A percentile compares a stretch with the other conserved stretches of the same genome.
Evolutionary conservation across 2,329 filamentous ascomycete genomes (phyloP).

Genomic region (Clathrospora elynae): DNA sequence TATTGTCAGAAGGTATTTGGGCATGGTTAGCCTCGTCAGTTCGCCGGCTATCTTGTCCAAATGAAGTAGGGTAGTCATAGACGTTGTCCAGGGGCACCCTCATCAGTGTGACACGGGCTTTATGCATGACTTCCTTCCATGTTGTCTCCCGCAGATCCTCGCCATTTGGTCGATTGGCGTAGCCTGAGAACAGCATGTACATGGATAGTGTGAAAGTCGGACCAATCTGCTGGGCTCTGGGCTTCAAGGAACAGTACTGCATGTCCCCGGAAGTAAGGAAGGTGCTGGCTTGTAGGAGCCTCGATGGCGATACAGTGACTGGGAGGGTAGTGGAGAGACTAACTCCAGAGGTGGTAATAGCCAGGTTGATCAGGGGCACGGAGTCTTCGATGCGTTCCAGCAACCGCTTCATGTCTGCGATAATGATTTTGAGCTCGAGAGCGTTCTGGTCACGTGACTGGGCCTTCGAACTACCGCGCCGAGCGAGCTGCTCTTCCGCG

Average conservation of each 20-base stretch:
- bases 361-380: constrained; percentile 88
- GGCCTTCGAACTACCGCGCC: constrained; percentile 52
- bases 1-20: constrained; percentile 51
- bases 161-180: constrained; percentile 64
- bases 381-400: constrained; percentile 84
- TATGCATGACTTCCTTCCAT: constrained; percentile 97
- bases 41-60: constrained; percentile 20
- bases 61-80: constrained; percentile 51
- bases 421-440: constrained; percentile 70
- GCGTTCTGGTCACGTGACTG: constrained; percentile 63
- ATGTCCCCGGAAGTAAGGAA: constrained; percentile 86
- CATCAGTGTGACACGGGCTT: constrained; percentile 80
- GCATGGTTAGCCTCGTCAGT: constrained; percentile 23
- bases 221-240: constrained; percentile 76
- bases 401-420: constrained; percentile 74
- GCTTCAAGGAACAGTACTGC: constrained; percentile 71
- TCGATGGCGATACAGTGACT: constrained; percentile 83
- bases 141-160: constrained; percentile 68
- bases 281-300: constrained; percentile 89
- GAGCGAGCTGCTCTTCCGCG: constrained; percentile 62
- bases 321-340: constrained; percentile 81
- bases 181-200: constrained; percentile 92
- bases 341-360: constrained; percentile 91
- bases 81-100: constrained; percentile 66
- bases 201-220: constrained; percentile 84